Conservation (phyloP, 441 rosid species). For the Populus trichocarpa region DNA sequence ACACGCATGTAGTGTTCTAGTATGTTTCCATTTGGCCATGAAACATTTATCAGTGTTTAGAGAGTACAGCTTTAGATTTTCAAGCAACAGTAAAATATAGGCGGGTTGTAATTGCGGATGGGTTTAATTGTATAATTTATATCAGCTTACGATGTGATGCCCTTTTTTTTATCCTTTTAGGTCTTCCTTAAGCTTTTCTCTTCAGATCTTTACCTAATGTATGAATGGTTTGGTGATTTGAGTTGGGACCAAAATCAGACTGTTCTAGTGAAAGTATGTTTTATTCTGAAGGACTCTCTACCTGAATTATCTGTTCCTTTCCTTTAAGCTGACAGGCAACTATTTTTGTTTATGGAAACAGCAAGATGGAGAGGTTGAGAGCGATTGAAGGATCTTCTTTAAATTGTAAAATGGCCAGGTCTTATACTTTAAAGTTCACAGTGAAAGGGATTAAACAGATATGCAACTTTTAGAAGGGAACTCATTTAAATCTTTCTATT, state of each 20-base stretch:
- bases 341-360: not conserved
- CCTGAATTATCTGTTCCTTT: not conserved
- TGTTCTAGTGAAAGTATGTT: not conserved
- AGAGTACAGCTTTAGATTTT: not conserved
- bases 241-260: not conserved
- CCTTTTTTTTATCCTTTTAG: not conserved
- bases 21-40: constrained; percentile 1
- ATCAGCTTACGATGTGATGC: not conserved
- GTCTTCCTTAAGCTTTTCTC: not conserved
- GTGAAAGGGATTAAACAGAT: not conserved
- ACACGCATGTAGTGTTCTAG: constrained; percentile 3
- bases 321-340: not conserved
- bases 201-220: not conserved
- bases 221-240: not conserved
- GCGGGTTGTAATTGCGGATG: not conserved
- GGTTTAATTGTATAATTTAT: constrained; percentile 8
- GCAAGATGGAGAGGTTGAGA: not conserved
- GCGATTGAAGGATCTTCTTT: not conserved
- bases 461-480: not conserved
- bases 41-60: constrained; percentile 3
- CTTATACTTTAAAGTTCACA: not conserved
- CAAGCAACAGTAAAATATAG: constrained; percentile 9
- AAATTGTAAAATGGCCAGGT: not conserved
- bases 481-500: not conserved
- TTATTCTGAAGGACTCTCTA: not conserved